Base-by-base conservation (phyloP, 2,329 filamentous ascomycete genomes). In the Penicillium janthinellum region DNA sequence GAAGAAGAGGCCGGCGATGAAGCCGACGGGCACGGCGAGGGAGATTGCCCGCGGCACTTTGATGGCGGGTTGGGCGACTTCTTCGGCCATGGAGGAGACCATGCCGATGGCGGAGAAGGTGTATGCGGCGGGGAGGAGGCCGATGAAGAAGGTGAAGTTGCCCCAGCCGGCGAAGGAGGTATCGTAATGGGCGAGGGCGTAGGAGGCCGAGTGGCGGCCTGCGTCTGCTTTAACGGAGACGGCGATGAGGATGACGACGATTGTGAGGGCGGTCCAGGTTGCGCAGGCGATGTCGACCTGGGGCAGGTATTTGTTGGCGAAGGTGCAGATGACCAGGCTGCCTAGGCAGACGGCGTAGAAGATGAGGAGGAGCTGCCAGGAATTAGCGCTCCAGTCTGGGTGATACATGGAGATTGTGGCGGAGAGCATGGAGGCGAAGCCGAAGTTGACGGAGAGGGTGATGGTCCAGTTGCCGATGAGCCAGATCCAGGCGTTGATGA, bases 301-400 rank as follows among this genome's bases (percentile, higher is more conserved):
- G 0, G 88, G 89, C 38, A 92, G 80, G 75, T 84, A 89, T 34
- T 79, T 82, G 73, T 92, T 91, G 47, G 85, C 86, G 39, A 90
- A 82, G 1, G 85, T 80, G 63, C 88, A 91, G 56, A 91, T 84
- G 48, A 84, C 69, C 64, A 91, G 86, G 61, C 85, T 87, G 20
- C 87, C 65, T 1, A 91, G 67, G 20, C 87, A 90, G 63, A 91
- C 81, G 51, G 78, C 88, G 66, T 90, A 83, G 77, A 92, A 91
- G 63, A 91, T 86, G 22, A 92, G 78, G 59, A 90, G 86, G 17
- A 90, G 79, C 73, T 92, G 88, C 81, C 88, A 92, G 31, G 79
- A 71, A 45, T 80, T 81, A 48, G 83, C 76, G 0, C 70, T 76
- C 70, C 82, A 86, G 58, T 82, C 78, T 0, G 83, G 82, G 55